Conservation (phyloP, 192 early-diverging fungal genomes). For the Podila clonocystis region DNA sequence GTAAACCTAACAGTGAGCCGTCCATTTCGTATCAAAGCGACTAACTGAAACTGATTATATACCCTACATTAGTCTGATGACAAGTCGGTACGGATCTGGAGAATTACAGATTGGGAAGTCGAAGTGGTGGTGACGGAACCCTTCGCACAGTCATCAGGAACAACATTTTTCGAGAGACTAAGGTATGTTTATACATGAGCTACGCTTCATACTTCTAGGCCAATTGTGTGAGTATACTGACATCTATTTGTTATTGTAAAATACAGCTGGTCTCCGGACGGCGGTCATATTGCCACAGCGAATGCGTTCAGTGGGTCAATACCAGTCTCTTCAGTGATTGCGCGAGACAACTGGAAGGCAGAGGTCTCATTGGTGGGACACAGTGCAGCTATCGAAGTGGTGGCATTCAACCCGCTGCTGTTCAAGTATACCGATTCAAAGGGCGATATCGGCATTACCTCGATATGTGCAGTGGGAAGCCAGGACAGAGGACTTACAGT, state of each 20-base stretch:
- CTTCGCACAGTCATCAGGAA: conserved; percentile 79
- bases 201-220: neutral
- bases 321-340: conserved; percentile 84
- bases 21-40: neutral
- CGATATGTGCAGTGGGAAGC: conserved; percentile 87
- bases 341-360: conserved; percentile 78
- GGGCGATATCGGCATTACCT: conserved; percentile 52
- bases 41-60: neutral
- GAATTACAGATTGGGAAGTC: conserved; percentile 87
- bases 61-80: conserved; percentile 80
- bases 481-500: conserved; percentile 90
- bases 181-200: conserved; percentile 57
- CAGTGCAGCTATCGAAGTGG: conserved; percentile 85
- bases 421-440: conserved; percentile 62
- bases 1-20: too few species aligned
- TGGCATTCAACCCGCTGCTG: conserved; percentile 84
- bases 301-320: conserved; percentile 86
- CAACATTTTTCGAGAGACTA: conserved; percentile 90
- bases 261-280: conserved; percentile 93
- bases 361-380: conserved; percentile 92
- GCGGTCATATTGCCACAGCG: conserved; percentile 88
- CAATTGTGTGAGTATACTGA: neutral
- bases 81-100: conserved; percentile 87
- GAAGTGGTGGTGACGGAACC: conserved; percentile 79
- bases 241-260: neutral